Evolutionary conservation across 768 basidiomycete species (phyloP).

Genomic region (Hypholoma sublateritium): DNA sequence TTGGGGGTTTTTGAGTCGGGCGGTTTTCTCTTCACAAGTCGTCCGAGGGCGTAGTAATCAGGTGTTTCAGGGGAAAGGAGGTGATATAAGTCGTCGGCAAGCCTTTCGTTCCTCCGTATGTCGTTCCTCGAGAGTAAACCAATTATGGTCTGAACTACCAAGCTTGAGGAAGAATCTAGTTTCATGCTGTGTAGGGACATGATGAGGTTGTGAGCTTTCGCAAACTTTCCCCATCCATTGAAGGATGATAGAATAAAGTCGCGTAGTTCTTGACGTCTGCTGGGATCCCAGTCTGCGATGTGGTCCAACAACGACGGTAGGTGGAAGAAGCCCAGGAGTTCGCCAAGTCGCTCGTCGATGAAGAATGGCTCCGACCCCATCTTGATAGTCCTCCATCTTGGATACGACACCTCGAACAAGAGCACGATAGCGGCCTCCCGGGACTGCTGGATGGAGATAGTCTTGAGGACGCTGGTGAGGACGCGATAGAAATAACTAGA

Average conservation of each 20-base stretch:
- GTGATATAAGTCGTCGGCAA: background rate
- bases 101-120: background rate
- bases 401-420: background rate
- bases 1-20: background rate
- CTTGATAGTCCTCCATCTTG: background rate
- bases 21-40: background rate
- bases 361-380: background rate
- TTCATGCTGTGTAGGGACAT: background rate
- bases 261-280: background rate
- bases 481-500: constrained; percentile 18
- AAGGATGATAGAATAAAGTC: background rate
- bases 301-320: background rate
- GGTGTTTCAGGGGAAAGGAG: background rate
- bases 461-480: constrained; percentile 61
- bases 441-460: constrained; percentile 9
- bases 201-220: background rate
- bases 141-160: background rate
- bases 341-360: background rate
- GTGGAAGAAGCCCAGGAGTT: background rate
- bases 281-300: background rate
- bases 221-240: background rate
- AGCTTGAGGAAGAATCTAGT: background rate
- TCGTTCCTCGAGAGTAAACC: background rate
- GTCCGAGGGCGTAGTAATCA: background rate
- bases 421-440: background rate